These are phyloP conservation scores for Pseudogymnoascus sp. DNA, from an alignment of 2,329 filamentous ascomycete genomes.

Conservation along the genomic window DNA sequence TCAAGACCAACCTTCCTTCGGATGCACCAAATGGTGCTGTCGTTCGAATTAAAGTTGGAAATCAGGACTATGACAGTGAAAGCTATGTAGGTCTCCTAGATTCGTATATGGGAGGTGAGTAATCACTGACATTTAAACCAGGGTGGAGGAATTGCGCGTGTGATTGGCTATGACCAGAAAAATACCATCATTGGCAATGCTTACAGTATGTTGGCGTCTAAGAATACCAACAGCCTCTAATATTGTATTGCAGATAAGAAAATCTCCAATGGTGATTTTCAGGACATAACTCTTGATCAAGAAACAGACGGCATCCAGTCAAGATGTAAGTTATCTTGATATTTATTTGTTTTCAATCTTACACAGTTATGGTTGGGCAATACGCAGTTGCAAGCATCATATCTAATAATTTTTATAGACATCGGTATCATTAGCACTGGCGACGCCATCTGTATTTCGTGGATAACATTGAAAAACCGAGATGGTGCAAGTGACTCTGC, in stretches of 20 bases:
- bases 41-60: neutral
- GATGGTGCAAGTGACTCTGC: neutral
- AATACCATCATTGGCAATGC: neutral
- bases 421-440: neutral
- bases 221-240: neutral
- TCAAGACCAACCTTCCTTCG: neutral
- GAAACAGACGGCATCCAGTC: neutral
- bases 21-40: neutral
- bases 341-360: neutral
- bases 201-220: neutral
- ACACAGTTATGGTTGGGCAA: neutral
- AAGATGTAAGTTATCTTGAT: neutral
- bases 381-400: neutral
- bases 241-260: neutral
- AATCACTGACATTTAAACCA: neutral
- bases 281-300: neutral
- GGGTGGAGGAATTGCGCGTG: neutral
- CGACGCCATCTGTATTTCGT: neutral
- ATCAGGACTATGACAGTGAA: neutral
- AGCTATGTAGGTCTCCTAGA: neutral
- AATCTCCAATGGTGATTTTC: neutral
- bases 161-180: neutral
- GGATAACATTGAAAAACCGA: neutral
- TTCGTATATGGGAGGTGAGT: neutral
- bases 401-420: neutral